These are phyloP conservation scores for Melastoma candidum DNA, from an alignment of 441 rosid species.

Conservation along the genomic window DNA sequence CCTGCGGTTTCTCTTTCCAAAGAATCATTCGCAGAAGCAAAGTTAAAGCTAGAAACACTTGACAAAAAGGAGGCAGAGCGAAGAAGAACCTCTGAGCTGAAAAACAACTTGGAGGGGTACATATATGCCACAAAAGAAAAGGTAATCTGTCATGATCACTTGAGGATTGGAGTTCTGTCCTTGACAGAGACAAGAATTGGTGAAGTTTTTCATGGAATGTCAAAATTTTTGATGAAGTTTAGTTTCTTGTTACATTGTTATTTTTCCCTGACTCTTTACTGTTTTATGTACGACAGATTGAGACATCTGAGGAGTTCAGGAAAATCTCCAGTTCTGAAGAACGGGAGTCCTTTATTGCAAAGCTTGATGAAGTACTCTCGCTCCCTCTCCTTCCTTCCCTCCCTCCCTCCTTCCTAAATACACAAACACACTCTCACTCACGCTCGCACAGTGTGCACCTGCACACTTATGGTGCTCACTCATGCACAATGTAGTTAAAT, in stretches of 20 bases:
- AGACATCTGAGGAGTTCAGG: constrained; percentile 54
- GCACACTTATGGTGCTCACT: too few relatives aligned
- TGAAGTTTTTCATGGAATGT: not conserved
- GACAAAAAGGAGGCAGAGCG: constrained; percentile 84
- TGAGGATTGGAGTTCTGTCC: not conserved
- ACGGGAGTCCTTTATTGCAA: constrained; percentile 65
- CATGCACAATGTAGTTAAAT: too few relatives aligned
- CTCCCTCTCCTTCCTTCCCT: not conserved
- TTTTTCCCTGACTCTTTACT: not conserved
- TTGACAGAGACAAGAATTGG: not conserved
- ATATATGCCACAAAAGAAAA: constrained; percentile 94
- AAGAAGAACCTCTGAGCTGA: constrained; percentile 86
- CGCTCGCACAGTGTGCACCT: too few relatives aligned
- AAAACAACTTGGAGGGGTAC: constrained; percentile 87
- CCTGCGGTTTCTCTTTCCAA: constrained; percentile 62
- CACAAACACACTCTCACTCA: too few relatives aligned
- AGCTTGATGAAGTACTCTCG: constrained; percentile 71
- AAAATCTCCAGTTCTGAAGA: constrained; percentile 68
- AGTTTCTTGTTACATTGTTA: constrained; percentile 1
- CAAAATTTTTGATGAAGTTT: not conserved
- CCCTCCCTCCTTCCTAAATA: not conserved
- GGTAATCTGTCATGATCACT: constrained; percentile 27
- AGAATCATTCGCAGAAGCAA: constrained; percentile 62
- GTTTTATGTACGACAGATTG: constrained; percentile 48
- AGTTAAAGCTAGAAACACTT: constrained; percentile 60